Evolutionary conservation across 1,139 yeast genomes (phyloP), one percentile per base, ranked within the genome.

Genomic region (Kurtzmaniella quercitrusa): DNA sequence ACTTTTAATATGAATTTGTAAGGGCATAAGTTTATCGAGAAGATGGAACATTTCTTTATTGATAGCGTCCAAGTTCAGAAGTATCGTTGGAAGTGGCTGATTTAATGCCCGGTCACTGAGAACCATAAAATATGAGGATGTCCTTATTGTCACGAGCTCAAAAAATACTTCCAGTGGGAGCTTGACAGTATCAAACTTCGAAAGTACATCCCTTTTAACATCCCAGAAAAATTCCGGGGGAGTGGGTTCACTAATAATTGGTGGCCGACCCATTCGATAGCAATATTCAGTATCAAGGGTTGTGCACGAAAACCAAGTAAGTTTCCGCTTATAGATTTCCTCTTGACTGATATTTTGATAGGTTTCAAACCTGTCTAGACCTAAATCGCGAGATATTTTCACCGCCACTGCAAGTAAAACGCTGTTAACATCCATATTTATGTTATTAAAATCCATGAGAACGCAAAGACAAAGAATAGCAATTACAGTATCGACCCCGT

Each of bases 311-410:
- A 84, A 78, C 81, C 85, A 84, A 2, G 81, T 45, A 9, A 59
- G 57, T 33, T 76, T 60, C 23, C 80, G 61, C 9, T 61, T 57
- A 4, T 55, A 50, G 5, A 64, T 65, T 37, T 78, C 83, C 2
- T 56, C 62, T 0, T 50, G 49, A 0, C 69, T 44, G 19, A 78
- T 50, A 0, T 71, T 68, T 6, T 53, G 51, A 41, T 71, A 71
- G 2, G 76, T 60, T 48, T 83, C 88, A 14, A 61, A 62, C 28
- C 88, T 61, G 53, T 85, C 86, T 19, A 86, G 61, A 0, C 94
- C 94, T 44, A 83, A 59, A 40, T 79, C 84, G 49, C 76, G 81
- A 0, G 88, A 86, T 49, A 69, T 74, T 43, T 88, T 64, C 2
- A 79, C 70, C 1, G 83, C 83, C 7, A 76, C 69, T 0, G 82